These are phyloP conservation scores for Aspergillus egyptiacus DNA, from an alignment of 495 filamentous ascomycete genomes.

Conservation along the genomic window DNA sequence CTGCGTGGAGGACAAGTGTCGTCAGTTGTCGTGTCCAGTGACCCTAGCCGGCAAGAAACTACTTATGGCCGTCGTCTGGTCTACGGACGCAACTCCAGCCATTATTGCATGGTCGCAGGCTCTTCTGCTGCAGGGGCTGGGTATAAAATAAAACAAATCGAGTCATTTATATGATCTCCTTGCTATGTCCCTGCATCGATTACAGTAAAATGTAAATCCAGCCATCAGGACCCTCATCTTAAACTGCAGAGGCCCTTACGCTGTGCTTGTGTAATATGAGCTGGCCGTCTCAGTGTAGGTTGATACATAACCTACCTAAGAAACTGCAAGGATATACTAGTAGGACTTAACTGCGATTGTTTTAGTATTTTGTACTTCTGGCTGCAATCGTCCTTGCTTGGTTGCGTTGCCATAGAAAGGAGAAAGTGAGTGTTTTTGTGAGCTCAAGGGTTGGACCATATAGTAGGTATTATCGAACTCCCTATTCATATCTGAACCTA, in stretches of 20 bases:
- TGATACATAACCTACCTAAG: not conserved
- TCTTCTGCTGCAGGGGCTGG: conserved; percentile 5
- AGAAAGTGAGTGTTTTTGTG: too few species aligned
- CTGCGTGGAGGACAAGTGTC: conserved; percentile 4
- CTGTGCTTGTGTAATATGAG: conserved; percentile 5
- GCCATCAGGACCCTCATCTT: not conserved
- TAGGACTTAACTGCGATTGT: not conserved
- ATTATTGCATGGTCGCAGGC: conserved; percentile 3
- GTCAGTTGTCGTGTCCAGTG: too few species aligned
- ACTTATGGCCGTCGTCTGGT: too few species aligned
- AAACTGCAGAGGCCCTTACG: conserved; percentile 19
- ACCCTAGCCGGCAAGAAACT: too few species aligned
- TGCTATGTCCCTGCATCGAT: conserved; percentile 20
- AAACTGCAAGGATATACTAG: conserved; percentile 1
- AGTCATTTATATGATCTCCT: conserved; percentile 8
- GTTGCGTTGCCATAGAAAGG: too few species aligned
- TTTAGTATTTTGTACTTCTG: not conserved
- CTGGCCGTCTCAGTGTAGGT: not conserved
- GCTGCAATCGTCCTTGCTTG: too few species aligned
- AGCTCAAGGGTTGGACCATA: too few species aligned
- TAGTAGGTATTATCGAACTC: too few species aligned
- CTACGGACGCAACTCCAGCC: not conserved
- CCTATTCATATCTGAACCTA: too few species aligned
- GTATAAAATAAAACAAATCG: not conserved
- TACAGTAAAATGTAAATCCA: not conserved